Base-by-base conservation (phyloP, 192 early-diverging fungal genomes). In the Dissophora globulifera region DNA sequence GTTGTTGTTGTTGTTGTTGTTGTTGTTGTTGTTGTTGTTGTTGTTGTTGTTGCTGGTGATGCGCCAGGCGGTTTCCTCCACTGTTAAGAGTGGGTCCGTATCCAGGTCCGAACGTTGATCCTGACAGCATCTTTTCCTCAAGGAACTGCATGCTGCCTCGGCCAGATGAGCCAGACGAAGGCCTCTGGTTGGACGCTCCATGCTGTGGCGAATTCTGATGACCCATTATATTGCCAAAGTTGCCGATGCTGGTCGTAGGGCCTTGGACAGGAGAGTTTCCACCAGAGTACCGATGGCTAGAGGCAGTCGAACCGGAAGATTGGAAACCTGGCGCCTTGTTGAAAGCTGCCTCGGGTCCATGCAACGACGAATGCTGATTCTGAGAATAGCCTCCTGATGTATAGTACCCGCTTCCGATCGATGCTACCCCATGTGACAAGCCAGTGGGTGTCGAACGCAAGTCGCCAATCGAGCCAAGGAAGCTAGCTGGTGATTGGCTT, bases 1-100 rank as follows among this genome's bases (percentile, higher is more conserved):
- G n/a, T n/a, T n/a, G n/a, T n/a, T n/a, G n/a, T n/a, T n/a, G 29
- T 35, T 62, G 60, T 4, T 42, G 10, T 29, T 56, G 65, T 0
- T 49, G 53, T 17, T 54, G 65, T 11, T 47, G 43, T 6, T 56
- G 54, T 22, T 55, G 54, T 13, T 41, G 47, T 1, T 49, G n/a
- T 6, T 13, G 6, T 15, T 25, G 25, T 20, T 65, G 67, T 12
- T 71, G 69, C 23, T 71, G 62, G 11, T 64, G 60, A 17, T 56
- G 47, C 16, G 62, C 20, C 17, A 35, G 19, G 8, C 57, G 50
- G 10, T 47, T 35, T 15, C 50, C 35, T n/a, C 64, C 64, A 20
- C 72, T 67, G 56, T 76, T 76, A 29, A 76, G 25, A 1, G 72
- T 22, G 15, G 72, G 72, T 22, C 72, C 72, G 50, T 76, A 76